Evolutionary conservation across 208 protist genomes (phyloP), one percentile per base, ranked within the genome.

Genomic region (Trypanosoma vivax): DNA sequence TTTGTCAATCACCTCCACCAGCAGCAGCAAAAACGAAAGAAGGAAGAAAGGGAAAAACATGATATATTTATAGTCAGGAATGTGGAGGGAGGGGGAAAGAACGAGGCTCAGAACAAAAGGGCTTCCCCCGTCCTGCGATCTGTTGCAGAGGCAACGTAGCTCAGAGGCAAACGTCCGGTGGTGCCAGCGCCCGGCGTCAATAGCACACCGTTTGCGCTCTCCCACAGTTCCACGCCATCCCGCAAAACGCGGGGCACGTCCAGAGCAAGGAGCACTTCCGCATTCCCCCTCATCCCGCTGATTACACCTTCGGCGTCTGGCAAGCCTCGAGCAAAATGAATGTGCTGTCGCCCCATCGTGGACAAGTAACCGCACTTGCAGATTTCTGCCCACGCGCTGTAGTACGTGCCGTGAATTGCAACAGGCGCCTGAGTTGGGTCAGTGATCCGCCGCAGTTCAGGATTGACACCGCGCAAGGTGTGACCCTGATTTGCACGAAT

Each of bases 311-410:
- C 27, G 30, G 46, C 43, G 11, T 34, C 54, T 7, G 60, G 48
- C 3, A 90, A 55, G 11, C 84, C 82, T 40, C 78, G 80, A 21
- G 92, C 82, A 52, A 95, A 95, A 67, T 96, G 92, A 42, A 96
- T 93, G 63, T 96, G 85, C 39, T 86, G 70, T 18, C 87, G 70
- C 0, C 30, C 55, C 90, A 96, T 96, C 28, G 74, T 62, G 23
- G 70, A 87, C 1, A 96, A 62, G 60, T 83, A 90, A 24, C 90
- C 90, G 28, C 69, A 82, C n/a, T 19, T 39, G 5, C 37, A 9
- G 18, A 96, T 96, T 14, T 50, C 5, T 14, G 53, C 19, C 75
- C 75, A 92, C 14, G 77, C 72, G 0, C 41, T 14, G 58, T 64
- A 71, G 59, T 87, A 86, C 13, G 90, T 96, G 35, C 90, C 90